Conservation (phyloP, 768 basidiomycete genomes). For the Mycena sanguinolenta region DNA sequence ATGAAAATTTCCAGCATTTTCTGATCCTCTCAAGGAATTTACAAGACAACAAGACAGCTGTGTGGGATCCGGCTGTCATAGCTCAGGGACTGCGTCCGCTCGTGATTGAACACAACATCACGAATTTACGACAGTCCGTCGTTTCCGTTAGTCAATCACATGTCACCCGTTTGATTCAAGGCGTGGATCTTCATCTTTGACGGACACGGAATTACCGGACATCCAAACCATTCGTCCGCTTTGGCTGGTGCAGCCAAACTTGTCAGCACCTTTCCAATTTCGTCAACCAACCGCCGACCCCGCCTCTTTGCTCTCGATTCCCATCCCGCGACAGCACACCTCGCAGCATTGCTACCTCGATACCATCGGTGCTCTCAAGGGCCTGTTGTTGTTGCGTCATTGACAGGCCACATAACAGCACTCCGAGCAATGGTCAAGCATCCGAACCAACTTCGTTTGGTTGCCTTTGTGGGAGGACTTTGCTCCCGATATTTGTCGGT, state of each 20-base stretch:
- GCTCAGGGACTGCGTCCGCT: constrained; percentile 6
- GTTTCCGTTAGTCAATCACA: not conserved
- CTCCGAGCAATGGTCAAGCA: constrained; percentile 69
- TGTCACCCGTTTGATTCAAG: not conserved
- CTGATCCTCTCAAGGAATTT: not conserved
- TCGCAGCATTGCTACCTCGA: not conserved
- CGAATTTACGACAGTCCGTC: constrained; percentile 25
- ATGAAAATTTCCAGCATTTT: not conserved
- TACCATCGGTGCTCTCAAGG: constrained; percentile 34
- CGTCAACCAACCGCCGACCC: not conserved
- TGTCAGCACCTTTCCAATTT: constrained; percentile 36
- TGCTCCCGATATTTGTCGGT: constrained; percentile 81
- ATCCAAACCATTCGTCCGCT: constrained; percentile 5
- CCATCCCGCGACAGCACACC: not conserved
- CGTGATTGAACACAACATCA: constrained; percentile 5
- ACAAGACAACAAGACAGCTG: constrained; percentile 24
- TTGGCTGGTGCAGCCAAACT: constrained; percentile 56
- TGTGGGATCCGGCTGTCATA: constrained; percentile 20
- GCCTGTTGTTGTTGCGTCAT: constrained; percentile 46
- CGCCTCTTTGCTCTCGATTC: constrained; percentile 22
- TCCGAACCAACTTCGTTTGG: constrained; percentile 72
- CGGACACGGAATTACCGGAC: no score
- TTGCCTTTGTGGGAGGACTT: constrained; percentile 70
- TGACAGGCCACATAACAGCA: constrained; percentile 55
- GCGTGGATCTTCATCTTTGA: no score